A percentile compares a stretch with the other conserved stretches of the same genome.
Conservation (phyloP, 2,329 filamentous ascomycete species). For the Penicillium hordei region DNA sequence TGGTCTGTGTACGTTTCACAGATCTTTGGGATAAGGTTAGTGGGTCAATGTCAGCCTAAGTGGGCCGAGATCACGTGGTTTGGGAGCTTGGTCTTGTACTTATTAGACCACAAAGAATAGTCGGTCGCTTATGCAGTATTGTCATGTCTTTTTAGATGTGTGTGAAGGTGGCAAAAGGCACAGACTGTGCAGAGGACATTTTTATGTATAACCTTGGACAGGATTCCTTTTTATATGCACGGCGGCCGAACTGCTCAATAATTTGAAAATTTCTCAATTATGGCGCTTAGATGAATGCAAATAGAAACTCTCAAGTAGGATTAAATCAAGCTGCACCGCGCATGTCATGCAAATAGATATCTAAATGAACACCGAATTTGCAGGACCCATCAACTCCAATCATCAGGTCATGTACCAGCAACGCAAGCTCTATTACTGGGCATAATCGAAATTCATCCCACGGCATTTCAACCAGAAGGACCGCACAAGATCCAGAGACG, state of each 20-base stretch:
- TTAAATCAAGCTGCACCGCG: constrained; percentile 1
- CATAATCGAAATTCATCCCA: constrained; percentile 44
- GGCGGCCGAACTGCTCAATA: not conserved
- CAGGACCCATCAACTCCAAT: constrained; percentile 14
- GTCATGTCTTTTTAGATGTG: too few relatives aligned
- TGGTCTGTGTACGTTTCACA: too few relatives aligned
- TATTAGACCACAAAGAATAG: too few relatives aligned
- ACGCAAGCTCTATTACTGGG: constrained; percentile 23
- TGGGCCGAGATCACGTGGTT: too few relatives aligned
- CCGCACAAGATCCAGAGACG: constrained; percentile 41
- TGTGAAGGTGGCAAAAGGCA: too few relatives aligned
- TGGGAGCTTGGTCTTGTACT: too few relatives aligned
- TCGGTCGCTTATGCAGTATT: too few relatives aligned
- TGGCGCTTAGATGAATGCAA: not conserved
- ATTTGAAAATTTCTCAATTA: not conserved
- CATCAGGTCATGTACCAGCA: constrained; percentile 6
- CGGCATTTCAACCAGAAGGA: constrained; percentile 48
- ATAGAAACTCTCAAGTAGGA: not conserved
- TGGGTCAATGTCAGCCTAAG: too few relatives aligned
- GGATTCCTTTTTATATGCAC: not conserved
- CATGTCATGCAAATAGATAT: constrained; percentile 15
- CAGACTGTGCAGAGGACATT: too few relatives aligned
- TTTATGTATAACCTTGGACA: too few relatives aligned
- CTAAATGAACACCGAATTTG: constrained; percentile 10
- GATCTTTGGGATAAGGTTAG: too few relatives aligned